Base-by-base conservation (phyloP, 2,329 filamentous ascomycete species). In the Epichloe sylvatica region DNA sequence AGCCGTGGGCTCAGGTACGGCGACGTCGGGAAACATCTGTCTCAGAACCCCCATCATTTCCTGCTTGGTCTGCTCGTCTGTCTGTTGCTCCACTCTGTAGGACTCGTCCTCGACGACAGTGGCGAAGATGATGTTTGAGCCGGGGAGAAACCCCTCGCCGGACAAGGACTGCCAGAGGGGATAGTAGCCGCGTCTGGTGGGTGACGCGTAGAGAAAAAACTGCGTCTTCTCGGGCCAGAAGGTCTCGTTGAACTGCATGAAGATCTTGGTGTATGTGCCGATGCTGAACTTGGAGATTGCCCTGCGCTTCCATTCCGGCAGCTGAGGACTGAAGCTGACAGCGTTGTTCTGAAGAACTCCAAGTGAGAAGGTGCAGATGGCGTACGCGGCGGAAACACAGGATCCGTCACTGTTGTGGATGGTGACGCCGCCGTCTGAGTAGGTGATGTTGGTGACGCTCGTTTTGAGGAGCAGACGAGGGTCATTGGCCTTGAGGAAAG, bases 181-280 rank as follows among this genome's bases (percentile, higher is more conserved):
- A 36, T 64, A 74, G 52, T 70, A 68, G 0, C 71, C 71, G 1
- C 71, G 65, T 17, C 58, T 58, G 0, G 61, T 60, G 3, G 68
- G 62, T 23, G 71, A 70, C 0, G 71, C 70, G 48, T 73, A 73
- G 0, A 74, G 59, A 73, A 69, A 69, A 54, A 62, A 74, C 54
- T 74, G 62, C 0, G 60, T 66, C 15, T 69, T 63, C 0, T 64
- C 58, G 0, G 56, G 67, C 83, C 82, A 86, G 63, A 86, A 86
- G 0, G 78, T 75, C 49, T 80, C 68, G 52, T 80, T 70, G 63
- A 85, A 86, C 53, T 84, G 81, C 52, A 83, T 66, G 64, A 86
- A 86, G 53, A 86, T 77, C 60, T 86, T 86, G 47, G 81, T 86
- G 64, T 85, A 86, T 0, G 80, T 84, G 6, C 77, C 82, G 76